Evolutionary conservation across 805 yeast species (phyloP).

Genomic region (Candida parachauliodes): DNA sequence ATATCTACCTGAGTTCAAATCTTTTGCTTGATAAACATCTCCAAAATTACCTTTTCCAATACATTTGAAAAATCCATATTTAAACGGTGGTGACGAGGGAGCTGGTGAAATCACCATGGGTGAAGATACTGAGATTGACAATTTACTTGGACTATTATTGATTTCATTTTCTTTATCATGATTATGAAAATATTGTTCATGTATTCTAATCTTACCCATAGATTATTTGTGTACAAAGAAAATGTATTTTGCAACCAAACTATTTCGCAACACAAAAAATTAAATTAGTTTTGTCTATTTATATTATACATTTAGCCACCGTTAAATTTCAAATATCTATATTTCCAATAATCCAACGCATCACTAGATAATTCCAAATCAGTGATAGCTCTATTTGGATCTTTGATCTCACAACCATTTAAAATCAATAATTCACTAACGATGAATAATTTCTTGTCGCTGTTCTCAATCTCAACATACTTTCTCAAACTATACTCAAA

Average conservation of each 20-base stretch:
- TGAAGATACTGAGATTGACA: background rate
- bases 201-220: conserved; percentile 1
- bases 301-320: conserved; percentile 2
- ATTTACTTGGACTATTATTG: background rate
- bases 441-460: conserved; percentile 29
- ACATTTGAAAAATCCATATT: conserved; percentile 43
- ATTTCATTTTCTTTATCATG: conserved; percentile 2
- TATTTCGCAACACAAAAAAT: background rate
- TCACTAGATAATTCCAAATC: conserved; percentile 38
- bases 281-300: background rate
- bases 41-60: conserved; percentile 87
- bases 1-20: conserved; percentile 23
- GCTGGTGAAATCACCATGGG: conserved; percentile 1
- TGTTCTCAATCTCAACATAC: conserved; percentile 23
- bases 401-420: conserved; percentile 52
- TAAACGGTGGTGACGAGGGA: conserved; percentile 6
- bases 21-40: conserved; percentile 67
- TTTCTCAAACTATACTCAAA: conserved; percentile 54
- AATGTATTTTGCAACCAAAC: conserved; percentile 7
- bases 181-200: conserved; percentile 2
- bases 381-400: conserved; percentile 18
- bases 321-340: conserved; percentile 14
- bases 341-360: conserved; percentile 55
- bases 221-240: conserved; percentile 4
- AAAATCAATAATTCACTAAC: conserved; percentile 55